Conservation (phyloP, 2,329 filamentous ascomycete genomes). For the Phaeosphaeria sp. region DNA sequence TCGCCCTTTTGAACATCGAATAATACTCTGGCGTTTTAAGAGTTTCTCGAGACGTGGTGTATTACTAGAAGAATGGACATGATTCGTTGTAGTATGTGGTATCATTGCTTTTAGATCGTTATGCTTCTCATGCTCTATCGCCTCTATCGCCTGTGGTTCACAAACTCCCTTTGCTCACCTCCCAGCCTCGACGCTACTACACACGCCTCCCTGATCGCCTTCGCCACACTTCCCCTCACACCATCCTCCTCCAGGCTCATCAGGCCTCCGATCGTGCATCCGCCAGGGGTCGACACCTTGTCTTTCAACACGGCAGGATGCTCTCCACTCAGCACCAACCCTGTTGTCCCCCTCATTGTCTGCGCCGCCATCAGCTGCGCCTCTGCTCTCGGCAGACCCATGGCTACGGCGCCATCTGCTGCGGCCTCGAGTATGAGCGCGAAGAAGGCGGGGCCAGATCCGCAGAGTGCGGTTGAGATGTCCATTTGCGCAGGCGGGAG, state of each 20-base stretch:
- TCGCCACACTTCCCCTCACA: constrained; percentile 70
- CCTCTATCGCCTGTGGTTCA: constrained; percentile 51
- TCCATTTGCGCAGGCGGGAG: constrained; percentile 74
- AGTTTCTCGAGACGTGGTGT: too few relatives aligned
- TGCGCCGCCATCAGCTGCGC: constrained; percentile 81
- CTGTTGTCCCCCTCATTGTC: constrained; percentile 76
- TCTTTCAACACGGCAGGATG: constrained; percentile 78
- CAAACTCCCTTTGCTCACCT: constrained; percentile 58
- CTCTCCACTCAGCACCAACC: constrained; percentile 72
- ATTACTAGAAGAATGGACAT: too few relatives aligned
- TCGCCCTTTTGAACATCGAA: too few relatives aligned
- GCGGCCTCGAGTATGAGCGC: constrained; percentile 77
- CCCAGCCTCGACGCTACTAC: constrained; percentile 71
- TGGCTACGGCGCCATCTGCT: constrained; percentile 78
- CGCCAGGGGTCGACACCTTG: constrained; percentile 78
- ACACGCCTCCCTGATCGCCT: constrained; percentile 74
- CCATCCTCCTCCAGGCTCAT: constrained; percentile 76
- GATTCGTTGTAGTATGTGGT: constrained; percentile 6
- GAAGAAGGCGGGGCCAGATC: constrained; percentile 78
- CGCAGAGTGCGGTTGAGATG: constrained; percentile 75
- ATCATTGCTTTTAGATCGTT: constrained; percentile 4
- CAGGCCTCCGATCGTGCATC: constrained; percentile 78
- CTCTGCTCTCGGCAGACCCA: constrained; percentile 76
- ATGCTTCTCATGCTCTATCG: background rate
- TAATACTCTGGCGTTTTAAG: too few relatives aligned